A percentile compares a stretch with the other conserved stretches of the same genome.
Conservation (phyloP, 768 basidiomycete species). For the Leccinum subtestaceum region DNA sequence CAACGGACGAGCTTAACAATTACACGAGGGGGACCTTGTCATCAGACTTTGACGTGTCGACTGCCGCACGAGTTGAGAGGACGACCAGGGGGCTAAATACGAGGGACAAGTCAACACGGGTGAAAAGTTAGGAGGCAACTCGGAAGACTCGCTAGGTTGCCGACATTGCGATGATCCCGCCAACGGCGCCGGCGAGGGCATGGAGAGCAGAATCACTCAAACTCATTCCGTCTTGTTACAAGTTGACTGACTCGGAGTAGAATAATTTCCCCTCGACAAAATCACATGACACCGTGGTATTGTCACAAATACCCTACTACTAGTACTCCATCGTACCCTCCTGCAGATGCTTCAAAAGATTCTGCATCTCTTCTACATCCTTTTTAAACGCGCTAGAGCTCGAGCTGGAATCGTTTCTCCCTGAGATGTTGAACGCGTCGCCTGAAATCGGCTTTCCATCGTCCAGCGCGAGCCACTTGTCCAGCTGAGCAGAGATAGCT, state of each 20-base stretch:
- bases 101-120: slow-evolving; percentile 1
- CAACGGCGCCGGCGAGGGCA: slow-evolving; percentile 83
- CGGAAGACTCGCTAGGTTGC: slow-evolving; percentile 66
- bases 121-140: not conserved
- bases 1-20: not conserved
- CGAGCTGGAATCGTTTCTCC: slow-evolving; percentile 38
- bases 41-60: slow-evolving; percentile 71
- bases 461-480: slow-evolving; percentile 73
- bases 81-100: slow-evolving; percentile 78
- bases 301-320: not conserved
- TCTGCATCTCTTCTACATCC: slow-evolving; percentile 73
- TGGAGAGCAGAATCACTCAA: slow-evolving; percentile 80
- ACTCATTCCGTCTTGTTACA: not conserved
- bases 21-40: slow-evolving; percentile 53
- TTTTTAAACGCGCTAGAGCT: slow-evolving; percentile 61
- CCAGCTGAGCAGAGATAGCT: slow-evolving; percentile 67
- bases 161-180: slow-evolving; percentile 90
- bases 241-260: not conserved
- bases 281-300: slow-evolving; percentile 15
- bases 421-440: slow-evolving; percentile 51
- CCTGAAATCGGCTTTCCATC: slow-evolving; percentile 59
- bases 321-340: slow-evolving; percentile 21
- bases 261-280: not conserved
- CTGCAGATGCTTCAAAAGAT: slow-evolving; percentile 47
- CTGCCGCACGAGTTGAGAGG: slow-evolving; percentile 89